Conservation (phyloP, 169 alveolate species). For the Eimeria nieschulzi region DNA sequence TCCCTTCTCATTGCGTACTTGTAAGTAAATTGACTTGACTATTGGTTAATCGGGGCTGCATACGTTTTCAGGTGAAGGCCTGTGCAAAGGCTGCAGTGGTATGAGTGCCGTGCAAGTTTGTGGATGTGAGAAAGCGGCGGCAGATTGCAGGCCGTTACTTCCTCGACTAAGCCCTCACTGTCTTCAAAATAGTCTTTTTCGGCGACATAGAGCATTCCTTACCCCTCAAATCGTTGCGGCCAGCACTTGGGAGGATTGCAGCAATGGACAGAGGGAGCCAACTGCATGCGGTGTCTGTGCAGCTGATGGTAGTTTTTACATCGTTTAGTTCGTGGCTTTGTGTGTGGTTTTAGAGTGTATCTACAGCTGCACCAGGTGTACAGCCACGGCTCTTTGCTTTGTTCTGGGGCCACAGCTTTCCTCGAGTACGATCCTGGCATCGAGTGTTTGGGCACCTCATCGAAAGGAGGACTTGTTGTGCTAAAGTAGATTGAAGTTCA, state of each 20-base stretch:
- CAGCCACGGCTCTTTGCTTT: slow-evolving; percentile 16
- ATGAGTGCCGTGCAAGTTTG: slow-evolving; percentile 47
- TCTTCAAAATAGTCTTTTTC: slow-evolving; percentile 18
- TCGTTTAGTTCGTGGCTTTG: background rate
- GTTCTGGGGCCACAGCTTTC: slow-evolving; percentile 2
- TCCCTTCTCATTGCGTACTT: background rate
- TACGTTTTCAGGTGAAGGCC: slow-evolving; percentile 51
- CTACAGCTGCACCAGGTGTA: slow-evolving; percentile 57
- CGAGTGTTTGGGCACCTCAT: background rate
- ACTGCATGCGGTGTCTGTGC: background rate
- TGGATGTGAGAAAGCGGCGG: slow-evolving; percentile 27
- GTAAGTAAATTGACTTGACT: background rate
- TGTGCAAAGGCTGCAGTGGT: slow-evolving; percentile 67
- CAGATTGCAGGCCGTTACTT: slow-evolving; percentile 40
- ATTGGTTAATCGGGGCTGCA: background rate
- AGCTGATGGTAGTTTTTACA: background rate
- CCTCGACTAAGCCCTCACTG: slow-evolving; percentile 22
- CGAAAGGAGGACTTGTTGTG: slow-evolving; percentile 23
- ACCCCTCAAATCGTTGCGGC: slow-evolving; percentile 29
- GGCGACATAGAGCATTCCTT: slow-evolving; percentile 56
- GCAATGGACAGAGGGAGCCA: background rate
- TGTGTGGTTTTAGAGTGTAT: background rate
- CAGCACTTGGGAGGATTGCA: background rate
- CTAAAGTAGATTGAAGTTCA: slow-evolving; percentile 30
- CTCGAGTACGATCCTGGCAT: slow-evolving; percentile 43